Conservation (phyloP, 345 rosid species). For the Streptanthus diversifolius region DNA sequence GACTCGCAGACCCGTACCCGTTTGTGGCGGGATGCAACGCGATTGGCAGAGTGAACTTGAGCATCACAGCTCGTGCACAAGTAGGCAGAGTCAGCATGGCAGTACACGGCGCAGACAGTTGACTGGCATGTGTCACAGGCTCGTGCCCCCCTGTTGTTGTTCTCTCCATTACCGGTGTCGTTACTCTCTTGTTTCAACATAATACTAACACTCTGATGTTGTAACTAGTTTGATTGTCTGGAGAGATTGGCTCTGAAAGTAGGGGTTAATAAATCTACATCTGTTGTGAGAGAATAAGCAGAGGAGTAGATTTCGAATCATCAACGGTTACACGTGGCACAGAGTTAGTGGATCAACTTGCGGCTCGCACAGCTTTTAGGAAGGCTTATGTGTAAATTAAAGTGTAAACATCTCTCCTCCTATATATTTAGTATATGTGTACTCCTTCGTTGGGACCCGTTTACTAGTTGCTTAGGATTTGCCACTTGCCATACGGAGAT, state of each 20-base stretch:
- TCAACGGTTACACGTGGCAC: constrained; percentile 38
- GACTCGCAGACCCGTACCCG: constrained; percentile 79
- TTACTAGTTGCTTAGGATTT: constrained; percentile 14
- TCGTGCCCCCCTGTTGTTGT: constrained; percentile 52
- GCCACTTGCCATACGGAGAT: constrained; percentile 13
- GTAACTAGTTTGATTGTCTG: neutral
- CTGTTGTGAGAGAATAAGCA: constrained; percentile 25
- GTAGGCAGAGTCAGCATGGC: constrained; percentile 82
- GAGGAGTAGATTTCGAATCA: constrained; percentile 38
- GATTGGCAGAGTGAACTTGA: constrained; percentile 72
- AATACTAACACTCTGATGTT: neutral
- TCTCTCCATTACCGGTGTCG: constrained; percentile 21
- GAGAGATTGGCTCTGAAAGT: constrained; percentile 11
- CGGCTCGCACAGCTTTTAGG: constrained; percentile 41
- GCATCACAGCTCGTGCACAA: constrained; percentile 69
- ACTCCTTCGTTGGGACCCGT: neutral
- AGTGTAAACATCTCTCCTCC: constrained; percentile 2
- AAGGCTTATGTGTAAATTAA: constrained; percentile 30
- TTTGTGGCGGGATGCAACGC: constrained; percentile 87
- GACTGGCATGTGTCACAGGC: constrained; percentile 70
- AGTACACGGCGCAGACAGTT: constrained; percentile 80
- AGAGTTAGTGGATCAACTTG: constrained; percentile 36
- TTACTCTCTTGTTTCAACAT: constrained; percentile 61
- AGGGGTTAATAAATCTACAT: constrained; percentile 23
- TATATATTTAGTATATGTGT: neutral